Evolutionary conservation across 208 protist species (phyloP), one percentile per base, ranked within the genome.

Genomic region (Blechomonas ayalai): DNA sequence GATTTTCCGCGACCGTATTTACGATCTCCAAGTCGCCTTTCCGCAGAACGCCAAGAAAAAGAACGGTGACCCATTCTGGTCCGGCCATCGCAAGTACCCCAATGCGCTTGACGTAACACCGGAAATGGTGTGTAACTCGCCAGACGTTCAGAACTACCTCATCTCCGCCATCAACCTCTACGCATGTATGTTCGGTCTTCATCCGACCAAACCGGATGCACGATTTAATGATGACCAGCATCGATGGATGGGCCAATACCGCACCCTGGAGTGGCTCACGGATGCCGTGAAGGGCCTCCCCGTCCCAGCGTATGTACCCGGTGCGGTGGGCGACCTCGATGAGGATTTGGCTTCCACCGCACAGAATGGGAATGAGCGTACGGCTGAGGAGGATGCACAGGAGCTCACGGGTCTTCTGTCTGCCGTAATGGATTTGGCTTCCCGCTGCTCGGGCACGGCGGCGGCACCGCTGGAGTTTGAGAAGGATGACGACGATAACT

Each of bases 11-110:
- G 86, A 99, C 59, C 74, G 82, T 13, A 99, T 99, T 63, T 43
- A 75, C 39, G 94, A 99, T 64, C 80, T 99, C 15, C 90, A 99
- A 43, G 79, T 75, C 29, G 92, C 93, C 46, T 99, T 99, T 70
- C 98, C 98, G 8, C 42, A 66, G 15, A 97, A 99, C 72, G 71
- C 90, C 50, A 73, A 94, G 16, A 98, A 90, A 24, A 92, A 89
- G 38, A 84, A 90, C 52, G 91, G 90, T 23, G 88, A 91, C 29
- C 59, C 67, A 10, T 97, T 97, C 63, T 97, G 92, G 90, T 87
- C 76, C 10, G 92, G 90, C 29, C 68, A 92, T 34, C 87, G 85
- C 40, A 90, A 82, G 50, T 84, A 75, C 56, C 92, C 92, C 12
- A 45, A 28, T n/a, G 58, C 82, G 15, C 52, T 95, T 8, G 52